A percentile compares a stretch with the other conserved stretches of the same genome.
These are phyloP conservation scores for Calonectria pteridis DNA, from an alignment of 2,329 filamentous ascomycete species.

Conservation along the genomic window DNA sequence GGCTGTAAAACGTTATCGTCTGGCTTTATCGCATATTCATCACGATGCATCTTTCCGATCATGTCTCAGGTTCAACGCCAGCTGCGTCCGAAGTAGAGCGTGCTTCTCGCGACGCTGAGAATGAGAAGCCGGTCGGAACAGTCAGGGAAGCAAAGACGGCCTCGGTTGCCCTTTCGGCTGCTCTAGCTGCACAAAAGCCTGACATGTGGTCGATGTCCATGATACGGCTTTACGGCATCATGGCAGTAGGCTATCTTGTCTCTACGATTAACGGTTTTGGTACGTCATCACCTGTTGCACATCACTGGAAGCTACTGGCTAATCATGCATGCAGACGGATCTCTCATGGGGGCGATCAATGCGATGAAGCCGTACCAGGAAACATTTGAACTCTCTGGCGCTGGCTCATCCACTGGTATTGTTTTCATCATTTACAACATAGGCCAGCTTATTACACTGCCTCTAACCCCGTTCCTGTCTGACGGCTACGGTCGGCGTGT, in stretches of 20 bases:
- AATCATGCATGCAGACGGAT: background rate
- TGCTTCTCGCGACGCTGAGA: background rate
- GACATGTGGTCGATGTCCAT: background rate
- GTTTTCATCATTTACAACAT: constrained; percentile 14
- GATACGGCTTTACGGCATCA: background rate
- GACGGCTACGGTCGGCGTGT: constrained; percentile 62
- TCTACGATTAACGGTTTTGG: background rate
- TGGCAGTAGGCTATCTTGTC: background rate
- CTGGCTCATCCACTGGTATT: constrained; percentile 2
- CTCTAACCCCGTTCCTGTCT: constrained; percentile 57
- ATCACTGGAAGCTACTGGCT: background rate
- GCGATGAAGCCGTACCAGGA: constrained; percentile 9
- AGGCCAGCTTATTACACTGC: constrained; percentile 60
- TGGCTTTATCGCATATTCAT: background rate
- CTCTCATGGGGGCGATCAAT: constrained; percentile 10
- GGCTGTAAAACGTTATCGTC: background rate
- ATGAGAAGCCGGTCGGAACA: background rate
- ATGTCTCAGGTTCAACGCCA: background rate
- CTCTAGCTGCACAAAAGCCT: background rate
- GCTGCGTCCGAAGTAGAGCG: background rate
- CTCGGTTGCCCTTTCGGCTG: background rate
- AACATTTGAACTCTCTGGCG: background rate
- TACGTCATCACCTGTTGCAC: background rate
- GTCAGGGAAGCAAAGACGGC: background rate
- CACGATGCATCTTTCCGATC: background rate